phyloP scores from a whole-genome alignment of 2,329 filamentous ascomycete species.

The Epicoccum nigrum region DNA sequence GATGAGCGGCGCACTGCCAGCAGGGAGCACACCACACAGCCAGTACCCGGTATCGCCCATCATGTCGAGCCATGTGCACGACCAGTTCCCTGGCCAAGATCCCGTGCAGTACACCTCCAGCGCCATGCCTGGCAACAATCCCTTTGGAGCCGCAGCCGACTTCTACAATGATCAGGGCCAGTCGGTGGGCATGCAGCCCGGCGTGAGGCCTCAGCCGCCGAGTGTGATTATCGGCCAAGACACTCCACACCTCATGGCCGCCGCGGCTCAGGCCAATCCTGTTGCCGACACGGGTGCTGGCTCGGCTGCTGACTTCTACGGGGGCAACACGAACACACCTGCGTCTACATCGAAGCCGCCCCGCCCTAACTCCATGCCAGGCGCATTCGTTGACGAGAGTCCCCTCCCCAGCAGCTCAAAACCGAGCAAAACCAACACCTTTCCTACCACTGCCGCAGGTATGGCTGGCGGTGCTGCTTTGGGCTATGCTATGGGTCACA shows the following conservation, averaged over 20 bases:
- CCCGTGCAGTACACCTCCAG: slow-evolving; percentile 54
- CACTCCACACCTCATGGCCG: slow-evolving; percentile 61
- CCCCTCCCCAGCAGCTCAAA: slow-evolving; percentile 36
- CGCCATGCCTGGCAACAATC: slow-evolving; percentile 50
- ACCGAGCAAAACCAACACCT: slow-evolving; percentile 35
- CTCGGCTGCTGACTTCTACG: slow-evolving; percentile 65
- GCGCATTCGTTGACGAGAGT: slow-evolving; percentile 43
- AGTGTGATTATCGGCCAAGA: slow-evolving; percentile 61
- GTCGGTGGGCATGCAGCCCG: slow-evolving; percentile 64
- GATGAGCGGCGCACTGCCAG: slow-evolving; percentile 44
- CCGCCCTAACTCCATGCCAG: slow-evolving; percentile 43
- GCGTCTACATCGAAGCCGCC: slow-evolving; percentile 43
- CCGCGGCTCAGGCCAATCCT: slow-evolving; percentile 58
- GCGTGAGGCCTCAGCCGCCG: slow-evolving; percentile 60
- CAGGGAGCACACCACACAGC: slow-evolving; percentile 13
- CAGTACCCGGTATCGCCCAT: slow-evolving; percentile 27
- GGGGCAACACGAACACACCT: slow-evolving; percentile 24
- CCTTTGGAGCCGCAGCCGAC: slow-evolving; percentile 63
- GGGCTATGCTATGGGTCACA: slow-evolving; percentile 49
- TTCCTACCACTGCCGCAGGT: slow-evolving; percentile 45
- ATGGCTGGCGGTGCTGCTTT: slow-evolving; percentile 51
- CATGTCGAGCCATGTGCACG: slow-evolving; percentile 55
- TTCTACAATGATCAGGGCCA: slow-evolving; percentile 69
- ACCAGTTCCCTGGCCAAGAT: slow-evolving; percentile 66
- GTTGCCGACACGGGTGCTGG: slow-evolving; percentile 65